Evolutionary conservation across 495 filamentous ascomycete species (phyloP), one percentile per base, ranked within the genome.

Genomic region (Neurospora cerealis): DNA sequence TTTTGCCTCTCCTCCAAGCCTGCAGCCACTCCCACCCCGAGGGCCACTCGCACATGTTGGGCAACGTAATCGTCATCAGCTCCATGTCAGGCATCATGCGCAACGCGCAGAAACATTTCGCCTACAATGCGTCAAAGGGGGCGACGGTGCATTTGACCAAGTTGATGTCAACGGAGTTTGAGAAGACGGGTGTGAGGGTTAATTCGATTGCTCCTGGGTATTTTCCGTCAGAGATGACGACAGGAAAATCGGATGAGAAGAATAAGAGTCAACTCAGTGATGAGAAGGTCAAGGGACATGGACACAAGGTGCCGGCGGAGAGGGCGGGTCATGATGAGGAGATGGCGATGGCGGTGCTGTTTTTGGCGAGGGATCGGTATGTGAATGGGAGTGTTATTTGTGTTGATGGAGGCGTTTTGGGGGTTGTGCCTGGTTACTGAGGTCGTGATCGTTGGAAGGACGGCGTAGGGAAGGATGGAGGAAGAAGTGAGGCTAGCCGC

Each of bases 121-220:
- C 87, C 4, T 92, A 92, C 73, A 86, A 86, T 44, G 79, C 83
- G 2, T 87, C 85, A 73, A 93, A 93, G 82, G 87, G 87, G 2
- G 88, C 86, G 0, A 81, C 83, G 4, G 86, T 84, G 11, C 89
- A 91, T 70, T 74, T 92, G 75, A 87, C 89, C 42, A 91, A 89
- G 83, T 80, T 86, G 77, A 80, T 91, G 74, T 81, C 86, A 13
- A 89, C 86, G 1, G 79, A 77, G 70, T 84, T 91, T 37, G 83
- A 80, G 21, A 83, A 86, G 69, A 88, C 88, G 60, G 78, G 83
- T 46, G 89, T 93, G 41, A 81, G 83, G 34, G 81, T 87, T 38
- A 92, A 91, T 81, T 85, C 85, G 1, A 86, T 92, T 46, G 86
- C 88, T 34, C 89, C 91, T 4, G 91, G 90, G 10, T 81, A 89